A percentile compares a stretch with the other conserved stretches of the same genome.
phyloP scores from a whole-genome alignment of 129 eudicot genomes.

The Oenanthe sinensis region DNA sequence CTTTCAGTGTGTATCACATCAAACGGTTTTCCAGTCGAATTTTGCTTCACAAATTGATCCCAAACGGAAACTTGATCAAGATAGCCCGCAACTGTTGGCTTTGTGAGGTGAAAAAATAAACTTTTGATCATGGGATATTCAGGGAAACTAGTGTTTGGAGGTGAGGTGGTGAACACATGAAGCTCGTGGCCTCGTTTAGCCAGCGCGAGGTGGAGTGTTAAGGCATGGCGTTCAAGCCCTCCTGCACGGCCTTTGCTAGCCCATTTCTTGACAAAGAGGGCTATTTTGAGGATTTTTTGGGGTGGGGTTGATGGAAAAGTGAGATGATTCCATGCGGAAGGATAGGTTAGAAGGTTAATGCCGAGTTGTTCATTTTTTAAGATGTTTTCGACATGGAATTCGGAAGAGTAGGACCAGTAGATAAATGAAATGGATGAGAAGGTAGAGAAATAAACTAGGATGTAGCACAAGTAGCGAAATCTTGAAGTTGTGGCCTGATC shows the following conservation, averaged over 20 bases:
- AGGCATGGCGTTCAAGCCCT: conserved; percentile 68
- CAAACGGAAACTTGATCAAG: conserved; percentile 61
- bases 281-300: conserved; percentile 48
- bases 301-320: conserved; percentile 45
- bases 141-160: conserved; percentile 37
- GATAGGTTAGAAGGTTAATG: conserved; percentile 32
- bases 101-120: conserved; percentile 48
- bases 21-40: conserved; percentile 42
- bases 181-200: conserved; percentile 68
- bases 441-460: conserved; percentile 32
- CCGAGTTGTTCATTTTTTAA: conserved; percentile 13
- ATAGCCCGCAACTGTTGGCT: conserved; percentile 46
- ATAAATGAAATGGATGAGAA: conserved; percentile 42
- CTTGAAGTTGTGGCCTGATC: conserved; percentile 23
- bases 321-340: conserved; percentile 57
- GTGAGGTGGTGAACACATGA: conserved; percentile 60
- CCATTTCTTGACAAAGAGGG: conserved; percentile 83
- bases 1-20: conserved; percentile 72
- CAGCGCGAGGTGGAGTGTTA: conserved; percentile 56
- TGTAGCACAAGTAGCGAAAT: conserved; percentile 35
- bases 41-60: conserved; percentile 42
- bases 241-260: conserved; percentile 47
- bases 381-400: conserved; percentile 16
- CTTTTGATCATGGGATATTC: conserved; percentile 29
- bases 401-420: conserved; percentile 34